Conservation (phyloP, 2,329 filamentous ascomycete genomes). For the Ceratocystis variospora region DNA sequence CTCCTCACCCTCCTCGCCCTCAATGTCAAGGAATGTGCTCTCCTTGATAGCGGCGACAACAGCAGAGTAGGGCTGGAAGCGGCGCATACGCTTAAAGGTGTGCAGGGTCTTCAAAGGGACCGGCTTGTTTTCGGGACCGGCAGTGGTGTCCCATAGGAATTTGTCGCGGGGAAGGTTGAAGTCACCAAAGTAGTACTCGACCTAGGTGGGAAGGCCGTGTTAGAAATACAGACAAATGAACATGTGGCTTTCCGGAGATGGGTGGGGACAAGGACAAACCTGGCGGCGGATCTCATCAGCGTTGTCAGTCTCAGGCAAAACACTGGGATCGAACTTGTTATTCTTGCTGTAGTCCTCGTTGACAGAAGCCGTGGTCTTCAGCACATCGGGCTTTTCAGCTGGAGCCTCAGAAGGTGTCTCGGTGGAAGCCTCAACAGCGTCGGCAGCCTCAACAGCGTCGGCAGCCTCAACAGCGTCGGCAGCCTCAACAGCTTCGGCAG, state of each 20-base stretch:
- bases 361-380: constrained; percentile 34
- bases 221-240: constrained; percentile 5
- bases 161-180: constrained; percentile 81
- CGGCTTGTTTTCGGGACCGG: constrained; percentile 66
- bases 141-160: constrained; percentile 67
- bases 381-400: constrained; percentile 25
- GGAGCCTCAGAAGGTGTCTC: constrained; percentile 23
- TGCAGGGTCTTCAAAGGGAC: constrained; percentile 65
- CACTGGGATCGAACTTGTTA: constrained; percentile 56
- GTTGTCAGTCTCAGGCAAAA: constrained; percentile 58
- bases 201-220: constrained; percentile 34
- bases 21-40: constrained; percentile 58
- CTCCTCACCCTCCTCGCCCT: constrained; percentile 60
- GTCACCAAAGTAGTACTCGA: constrained; percentile 93
- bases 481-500: constrained; percentile 21
- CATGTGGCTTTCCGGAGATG: neutral
- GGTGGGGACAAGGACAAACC: constrained; percentile 33
- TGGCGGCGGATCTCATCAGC: constrained; percentile 71
- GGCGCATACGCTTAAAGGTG: constrained; percentile 90
- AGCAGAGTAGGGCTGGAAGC: constrained; percentile 76
- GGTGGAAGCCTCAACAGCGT: constrained; percentile 16
- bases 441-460: constrained; percentile 11
- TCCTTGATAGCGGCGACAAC: constrained; percentile 72
- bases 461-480: constrained; percentile 22
- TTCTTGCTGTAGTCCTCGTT: constrained; percentile 38